A percentile compares a stretch with the other conserved stretches of the same genome.
These are phyloP conservation scores for Immersiella caudata DNA, from an alignment of 495 filamentous ascomycete species.

Conservation along the genomic window DNA sequence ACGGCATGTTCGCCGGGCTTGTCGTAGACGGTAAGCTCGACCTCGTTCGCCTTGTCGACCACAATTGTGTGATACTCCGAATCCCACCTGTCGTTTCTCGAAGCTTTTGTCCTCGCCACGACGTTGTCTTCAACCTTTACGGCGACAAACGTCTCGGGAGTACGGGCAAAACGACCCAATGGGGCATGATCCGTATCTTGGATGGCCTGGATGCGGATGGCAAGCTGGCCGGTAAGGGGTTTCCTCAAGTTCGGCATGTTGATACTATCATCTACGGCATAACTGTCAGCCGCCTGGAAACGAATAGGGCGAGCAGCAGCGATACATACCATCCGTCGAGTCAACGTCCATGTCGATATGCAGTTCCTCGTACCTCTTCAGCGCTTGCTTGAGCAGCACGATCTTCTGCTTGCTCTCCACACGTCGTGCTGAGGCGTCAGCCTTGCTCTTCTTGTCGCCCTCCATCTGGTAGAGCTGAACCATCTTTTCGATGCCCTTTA, in stretches of 20 bases:
- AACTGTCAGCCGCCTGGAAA: conserved; percentile 25
- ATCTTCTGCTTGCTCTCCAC: conserved; percentile 98
- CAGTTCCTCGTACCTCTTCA: conserved; percentile 96
- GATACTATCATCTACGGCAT: conserved; percentile 81
- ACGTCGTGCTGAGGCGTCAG: conserved; percentile 84
- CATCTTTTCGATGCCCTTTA: conserved; percentile 99
- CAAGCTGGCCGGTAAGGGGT: conserved; percentile 85
- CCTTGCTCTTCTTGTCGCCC: conserved; percentile 92
- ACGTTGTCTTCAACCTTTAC: conserved; percentile 95
- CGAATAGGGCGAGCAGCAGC: not conserved
- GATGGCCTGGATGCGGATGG: conserved; percentile 82
- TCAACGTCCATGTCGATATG: conserved; percentile 94
- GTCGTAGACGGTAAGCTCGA: conserved; percentile 97
- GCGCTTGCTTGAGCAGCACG: conserved; percentile 87
- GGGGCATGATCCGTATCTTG: conserved; percentile 95
- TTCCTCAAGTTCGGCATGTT: conserved; percentile 93
- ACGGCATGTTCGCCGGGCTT: conserved; percentile 86
- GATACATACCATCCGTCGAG: conserved; percentile 72
- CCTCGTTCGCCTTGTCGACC: conserved; percentile 97
- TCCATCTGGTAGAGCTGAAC: conserved; percentile 96
- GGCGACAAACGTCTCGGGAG: conserved; percentile 91
- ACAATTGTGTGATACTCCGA: conserved; percentile 87
- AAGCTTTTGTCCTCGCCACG: conserved; percentile 83
- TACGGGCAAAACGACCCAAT: conserved; percentile 80
- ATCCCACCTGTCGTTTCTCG: conserved; percentile 86